Base-by-base conservation (phyloP, 2,329 filamentous ascomycete species). In the Ophiostoma ulmi region DNA sequence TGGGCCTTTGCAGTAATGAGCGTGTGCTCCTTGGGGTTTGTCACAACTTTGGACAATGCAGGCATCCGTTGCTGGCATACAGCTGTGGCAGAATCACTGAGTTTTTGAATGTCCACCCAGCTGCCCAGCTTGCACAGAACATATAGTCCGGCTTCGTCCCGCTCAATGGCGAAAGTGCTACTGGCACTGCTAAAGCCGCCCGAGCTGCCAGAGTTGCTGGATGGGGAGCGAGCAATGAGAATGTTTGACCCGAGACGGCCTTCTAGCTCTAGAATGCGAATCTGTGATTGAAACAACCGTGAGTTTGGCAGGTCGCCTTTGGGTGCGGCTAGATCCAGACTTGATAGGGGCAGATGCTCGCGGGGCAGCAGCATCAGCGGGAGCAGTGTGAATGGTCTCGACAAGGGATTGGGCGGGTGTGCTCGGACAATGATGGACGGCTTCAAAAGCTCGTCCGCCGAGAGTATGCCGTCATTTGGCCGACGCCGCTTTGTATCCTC, bases 111-210 rank as follows among this genome's bases (percentile, higher is more conserved):
- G 72, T 88, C 85, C 31, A 91, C 83, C 89, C 90, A 92, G 26
- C 81, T 78, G 1, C 87, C 89, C 63, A 95, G 80, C 75, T 86
- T 88, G 78, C 89, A 93, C 36, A 92, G 77, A 13, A 87, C 86
- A 77, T 91, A 94, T 3, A 90, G 81, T 0, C 85, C 84, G 66
- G 80, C 78, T 20, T 83, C 81, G 48, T 91, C 87, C 35, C 87
- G 84, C 80, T 94, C 91, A n/a, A 92, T 80, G 14, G 85, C 89
- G 76, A 87, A 90, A 0, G 86, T 73, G 48, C 81, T 81, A 70
- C 82, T 73, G 68, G 68, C 72, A 20, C 69, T 70, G 31, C 72
- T 71, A 36, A 73, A 73, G 14, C 70, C 52, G 68, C 58, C 64
- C 2, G 69, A 67, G 67, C 63, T 69, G 64, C 69, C 63, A 72